A percentile compares a stretch with the other conserved stretches of the same genome.
phyloP scores from a whole-genome alignment of 1,284 basidiomycete species.

The Cronartium quercuum region DNA sequence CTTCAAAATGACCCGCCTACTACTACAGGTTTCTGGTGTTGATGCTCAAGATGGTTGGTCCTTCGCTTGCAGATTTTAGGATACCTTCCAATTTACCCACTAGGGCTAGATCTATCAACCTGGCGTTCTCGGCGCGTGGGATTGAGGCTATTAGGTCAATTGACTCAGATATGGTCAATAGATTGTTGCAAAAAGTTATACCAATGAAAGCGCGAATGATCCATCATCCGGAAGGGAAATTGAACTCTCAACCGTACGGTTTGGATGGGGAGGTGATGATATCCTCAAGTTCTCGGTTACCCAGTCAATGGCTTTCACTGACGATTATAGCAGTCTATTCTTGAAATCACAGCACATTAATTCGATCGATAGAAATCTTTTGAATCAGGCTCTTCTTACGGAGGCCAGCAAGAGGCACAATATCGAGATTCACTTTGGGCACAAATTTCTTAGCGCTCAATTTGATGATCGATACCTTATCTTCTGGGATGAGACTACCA shows the following conservation, averaged over 20 bases:
- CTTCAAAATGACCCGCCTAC: background rate
- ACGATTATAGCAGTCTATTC: constrained; percentile 39
- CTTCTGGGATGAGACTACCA: constrained; percentile 36
- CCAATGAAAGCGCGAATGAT: constrained; percentile 97
- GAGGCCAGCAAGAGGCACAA: constrained; percentile 61
- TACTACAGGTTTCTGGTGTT: background rate
- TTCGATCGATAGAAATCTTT: constrained; percentile 78
- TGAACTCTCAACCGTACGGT: constrained; percentile 26
- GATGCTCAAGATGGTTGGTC: constrained; percentile 33
- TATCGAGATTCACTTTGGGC: constrained; percentile 68
- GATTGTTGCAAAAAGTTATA: constrained; percentile 72
- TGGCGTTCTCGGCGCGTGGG: constrained; percentile 89
- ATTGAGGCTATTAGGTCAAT: constrained; percentile 77
- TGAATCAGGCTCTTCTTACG: constrained; percentile 77
- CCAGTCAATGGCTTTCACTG: background rate
- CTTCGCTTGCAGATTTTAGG: constrained; percentile 40
- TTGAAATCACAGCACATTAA: constrained; percentile 76
- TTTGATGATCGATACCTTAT: constrained; percentile 60
- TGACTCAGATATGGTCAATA: constrained; percentile 64
- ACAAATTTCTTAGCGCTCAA: constrained; percentile 66
- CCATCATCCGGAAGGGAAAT: constrained; percentile 62
- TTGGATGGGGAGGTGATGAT: constrained; percentile 10
- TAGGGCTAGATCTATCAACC: constrained; percentile 74
- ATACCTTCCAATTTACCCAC: constrained; percentile 21
- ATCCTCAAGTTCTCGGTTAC: constrained; percentile 20